These are phyloP conservation scores for Pinus tabuliformis DNA, from an alignment of 75 land plant species.

Conservation along the genomic window DNA sequence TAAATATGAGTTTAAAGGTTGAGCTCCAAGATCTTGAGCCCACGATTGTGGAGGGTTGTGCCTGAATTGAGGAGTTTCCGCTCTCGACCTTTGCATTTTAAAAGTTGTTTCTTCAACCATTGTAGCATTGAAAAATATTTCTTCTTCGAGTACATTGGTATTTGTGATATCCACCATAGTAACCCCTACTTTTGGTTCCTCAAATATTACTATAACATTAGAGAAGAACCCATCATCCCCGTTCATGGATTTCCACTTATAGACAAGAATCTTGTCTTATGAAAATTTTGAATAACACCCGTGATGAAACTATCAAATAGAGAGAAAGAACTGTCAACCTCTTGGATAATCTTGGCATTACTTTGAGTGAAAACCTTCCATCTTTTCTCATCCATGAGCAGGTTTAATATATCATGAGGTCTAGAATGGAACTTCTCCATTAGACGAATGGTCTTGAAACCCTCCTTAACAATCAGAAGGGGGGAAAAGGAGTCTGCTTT, in stretches of 20 bases:
- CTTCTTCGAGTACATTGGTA: too few relatives aligned
- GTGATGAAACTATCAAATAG: slow-evolving; percentile 89
- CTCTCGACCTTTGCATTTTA: slow-evolving; percentile 31
- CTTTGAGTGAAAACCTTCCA: slow-evolving; percentile 99
- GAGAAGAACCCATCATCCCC: slow-evolving; percentile 89
- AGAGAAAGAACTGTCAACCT: slow-evolving; percentile 82
- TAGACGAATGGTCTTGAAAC: slow-evolving; percentile 81
- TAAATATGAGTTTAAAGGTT: background rate
- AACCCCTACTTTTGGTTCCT: too few relatives aligned
- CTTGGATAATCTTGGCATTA: slow-evolving; percentile 86
- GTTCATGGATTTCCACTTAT: slow-evolving; percentile 87
- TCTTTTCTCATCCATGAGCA: slow-evolving; percentile 85
- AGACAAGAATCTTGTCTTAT: slow-evolving; percentile 82
- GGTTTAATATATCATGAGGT: slow-evolving; percentile 66
- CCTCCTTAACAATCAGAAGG: slow-evolving; percentile 38
- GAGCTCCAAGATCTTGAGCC: background rate
- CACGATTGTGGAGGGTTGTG: slow-evolving; percentile 16
- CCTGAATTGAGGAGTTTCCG: slow-evolving; percentile 27
- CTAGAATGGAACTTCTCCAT: slow-evolving; percentile 87
- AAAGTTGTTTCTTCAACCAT: background rate
- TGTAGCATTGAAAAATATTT: too few relatives aligned
- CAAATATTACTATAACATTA: slow-evolving; percentile 26
- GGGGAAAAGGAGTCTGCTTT: background rate
- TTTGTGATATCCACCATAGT: too few relatives aligned
- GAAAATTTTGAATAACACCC: slow-evolving; percentile 72